Base-by-base conservation (phyloP, 805 yeast genomes). In the Gaillardinia entomophila region DNA sequence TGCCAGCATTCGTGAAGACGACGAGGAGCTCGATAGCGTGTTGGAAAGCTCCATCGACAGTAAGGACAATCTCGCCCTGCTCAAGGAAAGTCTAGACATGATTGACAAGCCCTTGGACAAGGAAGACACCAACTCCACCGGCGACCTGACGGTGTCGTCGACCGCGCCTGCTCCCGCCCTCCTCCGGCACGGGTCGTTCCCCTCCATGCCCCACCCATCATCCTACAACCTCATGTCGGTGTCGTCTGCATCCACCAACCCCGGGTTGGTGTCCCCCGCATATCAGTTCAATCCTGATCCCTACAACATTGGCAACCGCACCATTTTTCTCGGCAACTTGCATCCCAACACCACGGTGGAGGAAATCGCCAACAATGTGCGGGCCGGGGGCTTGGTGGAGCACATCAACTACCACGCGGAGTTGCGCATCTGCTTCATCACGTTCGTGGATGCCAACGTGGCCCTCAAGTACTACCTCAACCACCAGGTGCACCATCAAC, bases 381-480 rank as follows among this genome's bases (percentile, higher is more conserved):
- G 89, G 45, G 90, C 69, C 8, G 72, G 90, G 26, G 94, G 94
- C n/a, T 57, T 77, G 13, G 63, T 83, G 26, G 88, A 83, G 48
- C 54, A 60, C 7, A 67, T 83, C 29, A 77, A 71, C 37, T 57
- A 60, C 34, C 59, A 73, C 33, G 69, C 71, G 3, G 73, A 69
- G 4, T 76, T 71, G 46, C 71, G 66, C 31, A 71, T 77, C 31
- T 82, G 89, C 46, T 83, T 83, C 48, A 60, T 83, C 10, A 81
- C 87, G 0, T 83, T 83, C 45, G 57, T 83, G 29, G 80, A 79
- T 36, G 68, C 83, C 4, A 53, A 67, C 12, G 66, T 81, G 12
- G 88, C 90, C 0, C 73, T 77, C 11, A 78, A 78, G 42, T 82
- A 82, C 49, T 79, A 67, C 51, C 73, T 80, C 14, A 72, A 71